Percentiles rank a stretch among this genome's conserved stretches.
Evolutionary conservation across 202 grass and related monocot genomes (phyloP).

Genomic region (Digitaria exilis): DNA sequence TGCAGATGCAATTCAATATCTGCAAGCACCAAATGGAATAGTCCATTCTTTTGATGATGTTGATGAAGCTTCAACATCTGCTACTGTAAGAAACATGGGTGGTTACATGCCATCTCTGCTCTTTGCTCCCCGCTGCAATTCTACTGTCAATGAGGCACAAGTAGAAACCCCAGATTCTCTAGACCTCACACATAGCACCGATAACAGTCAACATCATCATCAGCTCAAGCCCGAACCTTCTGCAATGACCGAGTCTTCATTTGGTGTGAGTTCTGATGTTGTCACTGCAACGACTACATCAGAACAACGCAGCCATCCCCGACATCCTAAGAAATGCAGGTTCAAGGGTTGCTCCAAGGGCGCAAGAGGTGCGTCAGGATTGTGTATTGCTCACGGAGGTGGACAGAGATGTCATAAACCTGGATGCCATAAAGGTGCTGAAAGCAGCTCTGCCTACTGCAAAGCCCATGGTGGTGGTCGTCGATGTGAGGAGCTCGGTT

Average conservation of each 20-base stretch:
- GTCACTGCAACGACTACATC: conserved; percentile 44
- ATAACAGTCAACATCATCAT: conserved; percentile 33
- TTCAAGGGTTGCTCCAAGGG: conserved; percentile 77
- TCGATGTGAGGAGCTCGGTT: conserved; percentile 73
- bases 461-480: conserved; percentile 74
- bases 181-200: conserved; percentile 17
- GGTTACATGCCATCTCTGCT: conserved; percentile 76
- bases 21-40: conserved; percentile 35
- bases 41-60: conserved; percentile 37
- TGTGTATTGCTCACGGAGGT: conserved; percentile 75
- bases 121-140: conserved; percentile 51
- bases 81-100: conserved; percentile 58
- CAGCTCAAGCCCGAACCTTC: conserved; percentile 58
- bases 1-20: conserved; percentile 34
- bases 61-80: conserved; percentile 75
- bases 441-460: conserved; percentile 69
- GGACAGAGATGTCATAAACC: conserved; percentile 78
- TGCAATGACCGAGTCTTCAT: conserved; percentile 49
- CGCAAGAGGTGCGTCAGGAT: conserved; percentile 58
- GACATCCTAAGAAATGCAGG: conserved; percentile 72
- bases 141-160: conserved; percentile 27
- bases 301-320: conserved; percentile 43
- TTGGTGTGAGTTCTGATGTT: conserved; percentile 50
- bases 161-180: conserved; percentile 25
- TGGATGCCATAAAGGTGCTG: conserved; percentile 74